Evolutionary conservation across 306 rosid genomes (phyloP).

Genomic region (Trifolium subterraneum): DNA sequence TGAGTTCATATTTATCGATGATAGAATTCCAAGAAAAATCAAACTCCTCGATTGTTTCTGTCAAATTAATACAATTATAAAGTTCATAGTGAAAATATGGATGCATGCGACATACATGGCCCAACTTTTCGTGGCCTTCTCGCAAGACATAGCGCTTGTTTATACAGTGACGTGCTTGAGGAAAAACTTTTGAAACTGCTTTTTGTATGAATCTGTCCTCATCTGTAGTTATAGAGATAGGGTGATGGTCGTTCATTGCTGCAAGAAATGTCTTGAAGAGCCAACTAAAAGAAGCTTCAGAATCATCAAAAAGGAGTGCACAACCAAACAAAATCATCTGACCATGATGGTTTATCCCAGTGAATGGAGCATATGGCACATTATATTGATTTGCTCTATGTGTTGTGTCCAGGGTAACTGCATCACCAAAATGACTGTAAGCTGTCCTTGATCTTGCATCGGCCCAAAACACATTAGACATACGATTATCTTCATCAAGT

Average conservation of each 20-base stretch:
- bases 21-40: conserved; percentile 82
- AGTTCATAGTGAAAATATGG: conserved; percentile 85
- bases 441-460: conserved; percentile 93
- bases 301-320: conserved; percentile 87
- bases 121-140: conserved; percentile 90
- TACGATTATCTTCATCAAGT: conserved; percentile 82
- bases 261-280: conserved; percentile 83
- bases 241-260: conserved; percentile 80
- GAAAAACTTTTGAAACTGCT: conserved; percentile 85
- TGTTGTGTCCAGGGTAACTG: conserved; percentile 74
- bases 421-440: conserved; percentile 86
- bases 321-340: conserved; percentile 88
- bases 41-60: conserved; percentile 91
- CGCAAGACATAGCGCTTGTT: conserved; percentile 89
- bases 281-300: conserved; percentile 89
- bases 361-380: conserved; percentile 87
- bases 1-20: conserved; percentile 79
- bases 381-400: conserved; percentile 71
- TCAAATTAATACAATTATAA: conserved; percentile 86
- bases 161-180: conserved; percentile 81
- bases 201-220: conserved; percentile 79
- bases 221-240: conserved; percentile 83
- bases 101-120: conserved; percentile 74
- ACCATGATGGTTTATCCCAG: conserved; percentile 93
- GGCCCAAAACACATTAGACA: conserved; percentile 89